Evolutionary conservation across 225 moss, liverwort and hornwort species (phyloP).

Genomic region (Physcomitrellopsis africana): DNA sequence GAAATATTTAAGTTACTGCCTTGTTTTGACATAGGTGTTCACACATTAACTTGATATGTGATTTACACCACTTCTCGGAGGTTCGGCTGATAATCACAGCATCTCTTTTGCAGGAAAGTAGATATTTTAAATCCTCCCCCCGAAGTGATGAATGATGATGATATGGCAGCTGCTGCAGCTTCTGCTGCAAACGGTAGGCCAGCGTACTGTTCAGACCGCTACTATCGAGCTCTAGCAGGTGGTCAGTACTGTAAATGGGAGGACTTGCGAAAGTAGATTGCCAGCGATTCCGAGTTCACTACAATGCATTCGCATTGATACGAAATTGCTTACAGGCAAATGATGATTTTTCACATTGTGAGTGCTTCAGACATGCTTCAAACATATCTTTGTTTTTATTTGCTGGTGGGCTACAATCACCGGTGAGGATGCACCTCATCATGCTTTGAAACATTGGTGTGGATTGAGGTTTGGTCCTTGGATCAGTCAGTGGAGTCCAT

Average conservation of each 20-base stretch:
- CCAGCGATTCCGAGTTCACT: constrained; percentile 9
- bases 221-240: constrained; percentile 73
- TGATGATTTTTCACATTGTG: constrained; percentile 26
- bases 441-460: constrained; percentile 17
- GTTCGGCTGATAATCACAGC: background rate
- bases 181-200: constrained; percentile 71
- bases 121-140: constrained; percentile 63
- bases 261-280: constrained; percentile 61
- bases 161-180: constrained; percentile 69
- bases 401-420: constrained; percentile 20
- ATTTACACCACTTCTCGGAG: background rate
- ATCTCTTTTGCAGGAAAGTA: constrained; percentile 42
- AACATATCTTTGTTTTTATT: constrained; percentile 14
- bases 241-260: constrained; percentile 79
- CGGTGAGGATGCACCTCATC: constrained; percentile 16
- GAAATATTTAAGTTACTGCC: background rate
- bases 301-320: constrained; percentile 18
- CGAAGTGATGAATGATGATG: constrained; percentile 66
- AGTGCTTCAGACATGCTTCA: constrained; percentile 22
- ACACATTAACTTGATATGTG: background rate
- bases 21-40: background rate
- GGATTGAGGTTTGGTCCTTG: constrained; percentile 13
- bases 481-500: constrained; percentile 2
- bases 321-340: constrained; percentile 25
- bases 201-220: constrained; percentile 67